A percentile compares a stretch with the other conserved stretches of the same genome.
phyloP scores from a whole-genome alignment of 2,329 filamentous ascomycete species.

The Tothia fuscella region DNA sequence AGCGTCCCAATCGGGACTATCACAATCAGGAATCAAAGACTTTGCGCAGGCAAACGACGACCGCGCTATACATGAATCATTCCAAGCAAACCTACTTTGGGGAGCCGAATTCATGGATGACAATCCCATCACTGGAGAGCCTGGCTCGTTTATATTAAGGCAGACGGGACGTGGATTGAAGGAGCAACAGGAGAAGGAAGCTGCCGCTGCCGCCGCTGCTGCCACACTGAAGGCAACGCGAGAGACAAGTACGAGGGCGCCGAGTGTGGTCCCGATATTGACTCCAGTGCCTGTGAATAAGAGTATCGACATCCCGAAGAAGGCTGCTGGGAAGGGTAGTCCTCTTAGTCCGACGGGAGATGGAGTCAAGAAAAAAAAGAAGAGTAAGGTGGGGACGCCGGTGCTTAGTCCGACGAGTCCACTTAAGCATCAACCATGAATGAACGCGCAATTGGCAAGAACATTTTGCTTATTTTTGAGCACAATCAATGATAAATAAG shows the following conservation, averaged over 20 bases:
- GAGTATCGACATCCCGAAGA: conserved; percentile 10
- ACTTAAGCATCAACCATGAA: too few relatives aligned
- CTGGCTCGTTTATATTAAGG: conserved; percentile 48
- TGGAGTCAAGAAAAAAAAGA: conserved; percentile 23
- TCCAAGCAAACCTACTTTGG: conserved; percentile 40
- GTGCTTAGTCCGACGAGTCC: neutral
- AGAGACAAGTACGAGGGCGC: conserved; percentile 17
- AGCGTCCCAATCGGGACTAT: conserved; percentile 12
- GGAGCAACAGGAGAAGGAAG: conserved; percentile 23
- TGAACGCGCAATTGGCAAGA: too few relatives aligned
- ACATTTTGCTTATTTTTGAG: too few relatives aligned
- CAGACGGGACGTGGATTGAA: conserved; percentile 31
- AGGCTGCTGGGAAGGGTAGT: conserved; percentile 12
- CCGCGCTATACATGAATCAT: conserved; percentile 29
- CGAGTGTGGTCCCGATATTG: conserved; percentile 21
- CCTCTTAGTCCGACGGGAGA: conserved; percentile 16
- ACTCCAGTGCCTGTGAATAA: conserved; percentile 14
- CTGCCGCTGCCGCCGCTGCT: conserved; percentile 12
- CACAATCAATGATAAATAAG: too few relatives aligned
- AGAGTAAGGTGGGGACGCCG: conserved; percentile 24
- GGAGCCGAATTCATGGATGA: conserved; percentile 54
- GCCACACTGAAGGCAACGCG: conserved; percentile 13
- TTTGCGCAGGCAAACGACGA: conserved; percentile 9
- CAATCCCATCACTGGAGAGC: conserved; percentile 50
- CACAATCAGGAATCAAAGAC: too few relatives aligned